A percentile compares a stretch with the other conserved stretches of the same genome.
These are phyloP conservation scores for Neotropicomus parvogracilis DNA, from an alignment of 1,284 basidiomycete species.

Conservation along the genomic window DNA sequence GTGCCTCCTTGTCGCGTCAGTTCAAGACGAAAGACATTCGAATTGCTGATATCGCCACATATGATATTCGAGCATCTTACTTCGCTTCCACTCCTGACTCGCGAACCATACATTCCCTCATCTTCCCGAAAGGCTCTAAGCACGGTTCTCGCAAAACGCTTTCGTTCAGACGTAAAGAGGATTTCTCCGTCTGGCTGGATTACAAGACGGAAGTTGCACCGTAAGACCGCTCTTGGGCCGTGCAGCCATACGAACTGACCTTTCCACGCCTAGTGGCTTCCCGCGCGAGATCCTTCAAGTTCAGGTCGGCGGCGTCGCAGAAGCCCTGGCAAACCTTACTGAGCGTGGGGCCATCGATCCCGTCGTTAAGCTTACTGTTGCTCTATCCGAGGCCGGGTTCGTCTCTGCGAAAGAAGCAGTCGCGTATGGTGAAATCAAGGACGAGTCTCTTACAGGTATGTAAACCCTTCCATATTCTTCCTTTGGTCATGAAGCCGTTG, in stretches of 20 bases:
- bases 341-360: constrained; percentile 67
- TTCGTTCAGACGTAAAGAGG: constrained; percentile 73
- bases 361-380: constrained; percentile 77
- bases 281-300: constrained; percentile 68
- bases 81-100: constrained; percentile 58
- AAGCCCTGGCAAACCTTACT: constrained; percentile 73
- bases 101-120: constrained; percentile 64
- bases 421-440: constrained; percentile 73
- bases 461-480: constrained; percentile 7
- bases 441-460: constrained; percentile 70
- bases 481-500: constrained; percentile 14
- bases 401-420: constrained; percentile 74
- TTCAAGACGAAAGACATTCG: constrained; percentile 97
- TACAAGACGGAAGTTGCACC: constrained; percentile 60
- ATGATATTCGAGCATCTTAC: constrained; percentile 78
- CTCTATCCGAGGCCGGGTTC: constrained; percentile 82
- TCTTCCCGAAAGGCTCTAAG: constrained; percentile 77
- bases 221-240: constrained; percentile 40
- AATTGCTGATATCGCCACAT: constrained; percentile 67
- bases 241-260: constrained; percentile 2
- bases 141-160: constrained; percentile 79
- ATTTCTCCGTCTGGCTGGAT: constrained; percentile 70
- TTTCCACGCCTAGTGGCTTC: constrained; percentile 46
- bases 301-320: constrained; percentile 62
- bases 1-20: constrained; percentile 83